phyloP scores from a whole-genome alignment of 495 filamentous ascomycete species.

The Jackrogersella multiformis region DNA sequence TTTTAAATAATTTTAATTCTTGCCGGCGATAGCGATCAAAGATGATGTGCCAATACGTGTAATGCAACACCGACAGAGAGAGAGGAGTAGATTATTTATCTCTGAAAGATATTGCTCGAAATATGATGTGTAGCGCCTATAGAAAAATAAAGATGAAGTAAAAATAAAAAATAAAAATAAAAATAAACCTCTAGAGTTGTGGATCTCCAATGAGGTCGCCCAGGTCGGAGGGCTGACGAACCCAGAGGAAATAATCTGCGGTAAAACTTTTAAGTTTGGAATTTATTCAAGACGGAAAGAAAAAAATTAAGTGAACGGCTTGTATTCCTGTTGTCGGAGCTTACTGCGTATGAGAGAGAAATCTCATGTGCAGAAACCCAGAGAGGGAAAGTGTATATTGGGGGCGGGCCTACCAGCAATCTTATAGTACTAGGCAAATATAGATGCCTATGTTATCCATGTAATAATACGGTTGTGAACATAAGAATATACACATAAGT shows the following conservation, averaged over 20 bases:
- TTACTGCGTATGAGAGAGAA: constrained; percentile 45
- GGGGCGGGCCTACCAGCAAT: constrained; percentile 47
- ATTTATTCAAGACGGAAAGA: constrained; percentile 34
- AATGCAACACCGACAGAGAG: constrained; percentile 19
- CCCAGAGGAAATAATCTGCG: constrained; percentile 27
- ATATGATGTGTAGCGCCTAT: constrained; percentile 40
- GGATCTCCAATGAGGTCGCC: constrained; percentile 37
- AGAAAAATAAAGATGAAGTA: constrained; percentile 1
- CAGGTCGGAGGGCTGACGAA: constrained; percentile 36
- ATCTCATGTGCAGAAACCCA: constrained; percentile 41
- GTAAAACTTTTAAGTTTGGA: constrained; percentile 27
- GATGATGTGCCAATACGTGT: constrained; percentile 33
- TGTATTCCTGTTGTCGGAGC: constrained; percentile 48
- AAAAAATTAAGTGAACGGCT: constrained; percentile 25
- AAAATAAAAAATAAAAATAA: constrained; percentile 10
- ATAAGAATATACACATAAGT: constrained; percentile 30
- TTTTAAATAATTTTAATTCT: constrained; percentile 21
- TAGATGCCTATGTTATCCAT: constrained; percentile 34
- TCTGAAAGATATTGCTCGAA: constrained; percentile 28
- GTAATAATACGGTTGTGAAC: constrained; percentile 42
- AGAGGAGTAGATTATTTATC: constrained; percentile 8
- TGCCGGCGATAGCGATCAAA: constrained; percentile 11
- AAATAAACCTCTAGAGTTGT: constrained; percentile 9
- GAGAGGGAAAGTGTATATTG: constrained; percentile 34
- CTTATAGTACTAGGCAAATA: constrained; percentile 53